phyloP scores from a whole-genome alignment of 139 green algal genomes.

The Micromonas commoda region DNA sequence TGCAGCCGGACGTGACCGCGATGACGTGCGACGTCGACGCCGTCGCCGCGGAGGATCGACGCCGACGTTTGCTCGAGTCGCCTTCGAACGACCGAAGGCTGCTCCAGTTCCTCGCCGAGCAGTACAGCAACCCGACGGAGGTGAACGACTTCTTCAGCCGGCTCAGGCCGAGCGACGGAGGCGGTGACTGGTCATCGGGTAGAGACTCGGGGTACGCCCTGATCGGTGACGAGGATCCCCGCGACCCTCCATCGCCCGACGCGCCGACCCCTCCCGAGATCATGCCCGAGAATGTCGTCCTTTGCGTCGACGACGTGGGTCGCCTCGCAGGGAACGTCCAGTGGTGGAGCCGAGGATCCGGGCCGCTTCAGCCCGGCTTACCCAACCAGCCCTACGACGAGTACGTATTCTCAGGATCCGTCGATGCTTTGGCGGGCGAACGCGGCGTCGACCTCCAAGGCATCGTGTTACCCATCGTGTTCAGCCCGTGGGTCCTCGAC shows the following conservation, averaged over 20 bases:
- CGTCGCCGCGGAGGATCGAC: neutral
- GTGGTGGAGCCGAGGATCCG: neutral
- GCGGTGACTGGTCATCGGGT: no score
- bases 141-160: neutral
- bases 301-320: neutral
- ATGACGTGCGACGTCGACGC: neutral
- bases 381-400: neutral
- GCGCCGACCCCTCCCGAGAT: no score
- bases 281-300: neutral
- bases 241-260: no score
- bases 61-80: no score
- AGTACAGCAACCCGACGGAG: neutral
- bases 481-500: neutral
- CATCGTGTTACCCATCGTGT: neutral
- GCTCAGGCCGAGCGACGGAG: no score
- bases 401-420: conserved; percentile 6
- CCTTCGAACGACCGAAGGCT: neutral
- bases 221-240: no score
- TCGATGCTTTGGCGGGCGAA: neutral
- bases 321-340: neutral
- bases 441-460: neutral
- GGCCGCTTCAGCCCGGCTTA: neutral
- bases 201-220: no score
- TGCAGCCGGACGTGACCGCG: neutral
- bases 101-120: neutral